Evolutionary conservation across 192 early-diverging fungal species (phyloP), one percentile per base, ranked within the genome.

Genomic region (Lunasporangiospora selenospora): DNA sequence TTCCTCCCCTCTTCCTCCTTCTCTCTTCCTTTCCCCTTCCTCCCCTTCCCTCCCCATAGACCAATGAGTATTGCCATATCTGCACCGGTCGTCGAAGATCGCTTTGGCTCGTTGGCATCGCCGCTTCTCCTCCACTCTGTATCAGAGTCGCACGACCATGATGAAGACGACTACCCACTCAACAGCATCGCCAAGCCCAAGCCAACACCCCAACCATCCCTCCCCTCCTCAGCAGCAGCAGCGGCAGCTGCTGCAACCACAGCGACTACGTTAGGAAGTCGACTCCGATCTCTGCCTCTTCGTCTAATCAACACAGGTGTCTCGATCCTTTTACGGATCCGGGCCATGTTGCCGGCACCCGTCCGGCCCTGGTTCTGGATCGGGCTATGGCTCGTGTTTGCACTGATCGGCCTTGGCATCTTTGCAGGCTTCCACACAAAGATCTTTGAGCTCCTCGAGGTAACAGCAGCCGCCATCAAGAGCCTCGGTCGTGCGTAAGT

Each of bases 291-390:
- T 29, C 53, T 71, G 19, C 67, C 53, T 11, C 6, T 62, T 5
- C 46, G 59, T 5, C 37, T 62, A 23, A 33, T 62, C 24, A 51
- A 71, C 9, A 52, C 33, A 29, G 53, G 46, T 10, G 33, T 71
- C 9, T 49, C 58, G 6, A 55, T 62, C 26, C 33, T 62, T 2
- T 39, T 71, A 13, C 37, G 47, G 53, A 55, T 71, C 53, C 32
- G 59, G 31, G 58, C 58, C 3, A 15, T 37, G 16, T 41, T 71
- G 3, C 67, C 67, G 8, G 52, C 39, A 3, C 6, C 47, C n/a
- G 1, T 71, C 21, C 67, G 58, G 18, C 67, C 67, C 8, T 71
- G 67, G 67, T 71, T 71, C 46, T 71, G 67, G 67, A 53, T 71
- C 6, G 67, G 67, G 32, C 53, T 71, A 13, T 62, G 67, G 59